Conservation (phyloP, 2,329 filamentous ascomycete species). For the Claviceps fusiformis region DNA sequence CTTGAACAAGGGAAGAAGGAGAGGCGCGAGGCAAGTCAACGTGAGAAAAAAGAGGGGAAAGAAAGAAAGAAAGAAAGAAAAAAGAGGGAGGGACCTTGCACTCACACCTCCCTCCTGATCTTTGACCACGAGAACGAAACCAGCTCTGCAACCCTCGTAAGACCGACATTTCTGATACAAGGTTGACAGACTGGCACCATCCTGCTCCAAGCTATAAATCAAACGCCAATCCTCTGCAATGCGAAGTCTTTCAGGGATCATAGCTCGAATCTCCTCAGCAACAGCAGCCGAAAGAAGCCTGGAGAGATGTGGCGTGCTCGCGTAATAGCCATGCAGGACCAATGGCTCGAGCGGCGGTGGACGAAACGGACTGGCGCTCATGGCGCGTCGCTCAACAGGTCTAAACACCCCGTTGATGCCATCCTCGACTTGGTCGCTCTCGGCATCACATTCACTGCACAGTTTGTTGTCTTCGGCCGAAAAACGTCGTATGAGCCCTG, state of each 20-base stretch:
- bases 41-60: background rate
- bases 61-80: background rate
- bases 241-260: conserved; percentile 76
- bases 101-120: conserved; percentile 63
- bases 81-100: conserved; percentile 9
- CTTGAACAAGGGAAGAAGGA: background rate
- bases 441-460: conserved; percentile 14
- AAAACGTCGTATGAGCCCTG: conserved; percentile 56
- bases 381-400: conserved; percentile 34
- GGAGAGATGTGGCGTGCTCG: conserved; percentile 43
- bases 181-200: conserved; percentile 77
- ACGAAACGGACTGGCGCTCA: conserved; percentile 56
- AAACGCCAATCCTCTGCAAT: conserved; percentile 78
- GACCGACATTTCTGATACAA: conserved; percentile 68
- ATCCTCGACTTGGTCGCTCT: conserved; percentile 19
- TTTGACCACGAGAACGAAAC: conserved; percentile 78
- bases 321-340: conserved; percentile 50
- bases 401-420: conserved; percentile 45
- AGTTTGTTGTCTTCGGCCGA: conserved; percentile 32
- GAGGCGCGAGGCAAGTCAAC: background rate
- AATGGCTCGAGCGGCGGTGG: conserved; percentile 81
- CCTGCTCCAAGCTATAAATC: conserved; percentile 79
- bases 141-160: conserved; percentile 56
- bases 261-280: conserved; percentile 84
- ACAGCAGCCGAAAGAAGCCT: conserved; percentile 58